A percentile compares a stretch with the other conserved stretches of the same genome.
Conservation (phyloP, 768 basidiomycete genomes). For the Panaeolus cyanescens region DNA sequence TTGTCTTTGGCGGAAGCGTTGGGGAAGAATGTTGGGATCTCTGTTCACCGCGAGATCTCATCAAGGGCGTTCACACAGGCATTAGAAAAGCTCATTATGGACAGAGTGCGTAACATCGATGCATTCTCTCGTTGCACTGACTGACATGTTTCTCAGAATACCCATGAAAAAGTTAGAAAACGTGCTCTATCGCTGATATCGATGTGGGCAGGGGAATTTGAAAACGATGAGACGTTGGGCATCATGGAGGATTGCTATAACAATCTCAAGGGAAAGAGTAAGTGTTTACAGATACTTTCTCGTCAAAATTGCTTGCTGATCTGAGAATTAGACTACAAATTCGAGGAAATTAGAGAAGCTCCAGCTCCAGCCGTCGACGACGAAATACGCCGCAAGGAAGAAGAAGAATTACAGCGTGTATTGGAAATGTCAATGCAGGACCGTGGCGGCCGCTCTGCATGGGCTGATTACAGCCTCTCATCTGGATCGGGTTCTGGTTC, state of each 20-base stretch:
- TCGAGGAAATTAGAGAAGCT: constrained; percentile 60
- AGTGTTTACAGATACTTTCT: constrained; percentile 4
- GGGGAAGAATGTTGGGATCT: constrained; percentile 86
- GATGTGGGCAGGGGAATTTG: constrained; percentile 85
- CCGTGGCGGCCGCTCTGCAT: constrained; percentile 73
- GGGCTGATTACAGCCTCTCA: constrained; percentile 45
- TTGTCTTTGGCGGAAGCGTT: constrained; percentile 87
- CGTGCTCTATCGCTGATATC: constrained; percentile 73
- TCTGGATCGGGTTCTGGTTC: constrained; percentile 34
- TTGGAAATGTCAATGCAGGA: constrained; percentile 94
- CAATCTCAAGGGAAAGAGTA: constrained; percentile 81
- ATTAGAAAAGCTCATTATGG: constrained; percentile 82
- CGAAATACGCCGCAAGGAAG: constrained; percentile 80
- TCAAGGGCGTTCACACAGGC: constrained; percentile 90
- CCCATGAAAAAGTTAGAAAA: constrained; percentile 88
- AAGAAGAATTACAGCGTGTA: constrained; percentile 92
- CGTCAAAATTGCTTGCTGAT: constrained; percentile 1
- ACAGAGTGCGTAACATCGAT: constrained; percentile 61
- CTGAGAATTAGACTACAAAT: constrained; percentile 63
- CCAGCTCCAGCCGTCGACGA: constrained; percentile 75
- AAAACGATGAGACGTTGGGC: constrained; percentile 75
- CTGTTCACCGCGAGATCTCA: constrained; percentile 83
- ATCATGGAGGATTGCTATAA: constrained; percentile 92
- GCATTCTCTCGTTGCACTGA: constrained; percentile 1
- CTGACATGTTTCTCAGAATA: constrained; percentile 53